Evolutionary conservation across 139 green algal species (phyloP).

Genomic region (Picochlorum sp.): DNA sequence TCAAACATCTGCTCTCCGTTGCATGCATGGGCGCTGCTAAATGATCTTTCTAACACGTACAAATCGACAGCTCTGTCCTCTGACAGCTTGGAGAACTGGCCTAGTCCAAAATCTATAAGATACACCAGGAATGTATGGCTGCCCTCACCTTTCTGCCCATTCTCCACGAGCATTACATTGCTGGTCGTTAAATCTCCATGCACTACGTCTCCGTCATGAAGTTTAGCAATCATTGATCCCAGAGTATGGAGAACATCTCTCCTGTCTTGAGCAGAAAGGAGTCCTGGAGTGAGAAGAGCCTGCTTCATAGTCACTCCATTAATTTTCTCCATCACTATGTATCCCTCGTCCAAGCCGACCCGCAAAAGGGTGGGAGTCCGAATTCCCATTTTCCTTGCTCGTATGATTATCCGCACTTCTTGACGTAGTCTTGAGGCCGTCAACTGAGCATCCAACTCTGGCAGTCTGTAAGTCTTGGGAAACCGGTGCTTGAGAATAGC

Average conservation of each 20-base stretch:
- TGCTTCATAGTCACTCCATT: constrained; percentile 51
- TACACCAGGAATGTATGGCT: constrained; percentile 16
- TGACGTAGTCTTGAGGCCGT: constrained; percentile 48
- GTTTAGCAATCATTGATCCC: constrained; percentile 45
- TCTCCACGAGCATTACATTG: constrained; percentile 63
- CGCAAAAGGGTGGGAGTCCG: constrained; percentile 47
- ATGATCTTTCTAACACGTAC: constrained; percentile 79
- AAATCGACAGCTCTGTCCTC: constrained; percentile 78
- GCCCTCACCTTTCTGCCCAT: not conserved
- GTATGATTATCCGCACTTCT: constrained; percentile 55
- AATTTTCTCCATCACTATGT: constrained; percentile 61
- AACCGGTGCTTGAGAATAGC: constrained; percentile 80
- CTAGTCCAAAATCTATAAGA: constrained; percentile 85
- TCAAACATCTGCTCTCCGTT: constrained; percentile 40
- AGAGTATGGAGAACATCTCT: constrained; percentile 39
- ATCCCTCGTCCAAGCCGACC: constrained; percentile 39
- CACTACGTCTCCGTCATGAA: constrained; percentile 84
- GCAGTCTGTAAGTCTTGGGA: constrained; percentile 72
- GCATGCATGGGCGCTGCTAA: constrained; percentile 54
- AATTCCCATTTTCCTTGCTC: constrained; percentile 60
- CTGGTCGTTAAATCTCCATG: constrained; percentile 86
- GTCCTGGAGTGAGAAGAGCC: constrained; percentile 15
- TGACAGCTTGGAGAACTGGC: constrained; percentile 48
- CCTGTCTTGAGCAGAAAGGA: constrained; percentile 4
- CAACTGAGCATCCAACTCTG: constrained; percentile 60